Conservation (phyloP, 495 filamentous ascomycete genomes). For the Podospora fimiseda region DNA sequence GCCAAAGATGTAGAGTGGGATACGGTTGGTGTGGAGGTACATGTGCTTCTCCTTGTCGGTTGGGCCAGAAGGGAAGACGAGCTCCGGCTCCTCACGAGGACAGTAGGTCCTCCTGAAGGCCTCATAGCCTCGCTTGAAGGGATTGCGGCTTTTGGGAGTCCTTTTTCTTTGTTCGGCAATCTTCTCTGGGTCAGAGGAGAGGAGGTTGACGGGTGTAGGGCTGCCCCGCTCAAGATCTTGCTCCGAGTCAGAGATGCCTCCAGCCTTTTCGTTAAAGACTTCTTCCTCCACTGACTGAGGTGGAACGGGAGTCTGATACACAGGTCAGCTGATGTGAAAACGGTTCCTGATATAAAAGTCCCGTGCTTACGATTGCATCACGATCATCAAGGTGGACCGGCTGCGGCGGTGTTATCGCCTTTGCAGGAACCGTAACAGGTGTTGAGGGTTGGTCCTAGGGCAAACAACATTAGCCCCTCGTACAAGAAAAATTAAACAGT, state of each 20-base stretch:
- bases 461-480: slow-evolving; percentile 4
- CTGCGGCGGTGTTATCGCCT: slow-evolving; percentile 1
- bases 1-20: slow-evolving; percentile 29
- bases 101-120: slow-evolving; percentile 26
- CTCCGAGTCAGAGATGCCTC: slow-evolving; percentile 1
- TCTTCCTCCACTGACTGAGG: neutral
- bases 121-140: slow-evolving; percentile 11
- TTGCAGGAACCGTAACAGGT: neutral
- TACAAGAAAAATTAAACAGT: neutral
- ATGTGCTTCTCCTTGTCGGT: slow-evolving; percentile 26
- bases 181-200: slow-evolving; percentile 11
- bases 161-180: neutral
- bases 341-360: neutral
- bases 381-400: neutral
- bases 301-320: slow-evolving; percentile 8
- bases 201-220: neutral
- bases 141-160: slow-evolving; percentile 11
- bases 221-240: slow-evolving; percentile 10
- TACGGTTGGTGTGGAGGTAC: slow-evolving; percentile 27
- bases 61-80: slow-evolving; percentile 25
- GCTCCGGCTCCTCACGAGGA: slow-evolving; percentile 21
- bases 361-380: slow-evolving; percentile 3
- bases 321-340: neutral
- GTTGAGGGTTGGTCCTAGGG: slow-evolving; percentile 3
- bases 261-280: slow-evolving; percentile 17